Evolutionary conservation across 352 stramenopile species (phyloP).

Genomic region (Phytopythium vexans): DNA sequence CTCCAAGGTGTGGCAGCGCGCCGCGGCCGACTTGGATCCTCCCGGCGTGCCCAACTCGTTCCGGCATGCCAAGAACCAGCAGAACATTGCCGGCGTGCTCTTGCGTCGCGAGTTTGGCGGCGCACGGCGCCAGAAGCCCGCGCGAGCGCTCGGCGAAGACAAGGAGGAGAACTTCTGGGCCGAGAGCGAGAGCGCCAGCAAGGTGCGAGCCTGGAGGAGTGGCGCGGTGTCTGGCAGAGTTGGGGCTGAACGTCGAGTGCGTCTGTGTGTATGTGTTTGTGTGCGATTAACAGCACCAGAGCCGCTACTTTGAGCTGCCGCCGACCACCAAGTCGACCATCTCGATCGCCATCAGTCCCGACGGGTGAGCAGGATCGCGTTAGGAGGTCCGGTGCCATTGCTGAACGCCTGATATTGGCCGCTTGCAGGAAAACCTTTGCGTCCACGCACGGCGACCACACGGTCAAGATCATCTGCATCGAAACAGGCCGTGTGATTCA

Average conservation of each 20-base stretch:
- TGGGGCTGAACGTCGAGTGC: neutral
- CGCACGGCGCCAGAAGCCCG: conserved; percentile 32
- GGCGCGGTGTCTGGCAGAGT: neutral
- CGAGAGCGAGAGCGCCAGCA: conserved; percentile 69
- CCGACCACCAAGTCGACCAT: conserved; percentile 87
- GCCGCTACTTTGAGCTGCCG: conserved; percentile 81
- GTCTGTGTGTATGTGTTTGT: conserved; percentile 1
- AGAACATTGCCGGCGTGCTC: conserved; percentile 70
- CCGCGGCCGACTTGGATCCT: conserved; percentile 63
- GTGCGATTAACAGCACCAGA: conserved; percentile 54
- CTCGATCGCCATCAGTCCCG: conserved; percentile 84
- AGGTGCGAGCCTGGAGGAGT: conserved; percentile 32
- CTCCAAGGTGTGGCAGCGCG: conserved; percentile 73
- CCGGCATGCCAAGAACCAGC: conserved; percentile 48
- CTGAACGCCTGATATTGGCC: neutral
- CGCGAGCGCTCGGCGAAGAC: conserved; percentile 41
- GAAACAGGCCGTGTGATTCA: conserved; percentile 81
- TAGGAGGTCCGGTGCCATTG: neutral
- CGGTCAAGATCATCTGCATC: conserved; percentile 97
- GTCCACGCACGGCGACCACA: conserved; percentile 98
- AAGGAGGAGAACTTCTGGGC: conserved; percentile 72
- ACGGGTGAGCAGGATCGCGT: conserved; percentile 40
- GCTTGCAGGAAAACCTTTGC: conserved; percentile 88
- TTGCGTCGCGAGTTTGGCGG: conserved; percentile 56
- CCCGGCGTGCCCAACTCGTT: conserved; percentile 77